These are phyloP conservation scores for Ascochyta lentis DNA, from an alignment of 2,329 filamentous ascomycete species.

Conservation along the genomic window DNA sequence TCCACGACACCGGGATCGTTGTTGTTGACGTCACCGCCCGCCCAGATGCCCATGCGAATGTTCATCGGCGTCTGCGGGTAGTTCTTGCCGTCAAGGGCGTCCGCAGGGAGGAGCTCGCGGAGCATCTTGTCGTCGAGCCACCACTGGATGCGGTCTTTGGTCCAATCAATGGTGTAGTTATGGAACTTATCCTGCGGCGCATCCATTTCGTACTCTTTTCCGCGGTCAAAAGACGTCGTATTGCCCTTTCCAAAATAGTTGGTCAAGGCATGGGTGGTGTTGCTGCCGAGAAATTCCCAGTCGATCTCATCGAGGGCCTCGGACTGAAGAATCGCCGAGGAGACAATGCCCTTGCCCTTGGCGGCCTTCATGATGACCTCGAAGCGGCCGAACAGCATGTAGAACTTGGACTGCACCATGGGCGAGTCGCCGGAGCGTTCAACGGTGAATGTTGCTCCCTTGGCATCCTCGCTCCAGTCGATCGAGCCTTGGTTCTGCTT, in stretches of 20 bases:
- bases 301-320: conserved; percentile 63
- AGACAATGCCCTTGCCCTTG: conserved; percentile 58
- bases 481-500: conserved; percentile 72
- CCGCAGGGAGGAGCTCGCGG: conserved; percentile 66
- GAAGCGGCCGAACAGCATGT: conserved; percentile 62
- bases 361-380: conserved; percentile 57
- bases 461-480: conserved; percentile 59
- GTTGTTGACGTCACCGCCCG: conserved; percentile 60
- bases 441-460: conserved; percentile 77
- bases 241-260: conserved; percentile 65
- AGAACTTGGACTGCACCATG: conserved; percentile 70
- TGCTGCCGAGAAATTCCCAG: conserved; percentile 55
- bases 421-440: conserved; percentile 74
- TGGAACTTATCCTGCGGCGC: conserved; percentile 46
- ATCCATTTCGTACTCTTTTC: conserved; percentile 41
- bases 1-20: conserved; percentile 46
- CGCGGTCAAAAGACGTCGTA: conserved; percentile 59
- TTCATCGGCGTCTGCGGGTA: conserved; percentile 79
- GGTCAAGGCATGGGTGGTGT: conserved; percentile 52
- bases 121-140: conserved; percentile 66
- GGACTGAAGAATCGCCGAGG: conserved; percentile 58
- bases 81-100: conserved; percentile 64
- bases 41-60: conserved; percentile 73
- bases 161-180: conserved; percentile 68
- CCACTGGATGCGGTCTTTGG: conserved; percentile 68